These are phyloP conservation scores for Bocquillonia castaneifolia DNA, from an alignment of 441 rosid genomes.

Conservation along the genomic window DNA sequence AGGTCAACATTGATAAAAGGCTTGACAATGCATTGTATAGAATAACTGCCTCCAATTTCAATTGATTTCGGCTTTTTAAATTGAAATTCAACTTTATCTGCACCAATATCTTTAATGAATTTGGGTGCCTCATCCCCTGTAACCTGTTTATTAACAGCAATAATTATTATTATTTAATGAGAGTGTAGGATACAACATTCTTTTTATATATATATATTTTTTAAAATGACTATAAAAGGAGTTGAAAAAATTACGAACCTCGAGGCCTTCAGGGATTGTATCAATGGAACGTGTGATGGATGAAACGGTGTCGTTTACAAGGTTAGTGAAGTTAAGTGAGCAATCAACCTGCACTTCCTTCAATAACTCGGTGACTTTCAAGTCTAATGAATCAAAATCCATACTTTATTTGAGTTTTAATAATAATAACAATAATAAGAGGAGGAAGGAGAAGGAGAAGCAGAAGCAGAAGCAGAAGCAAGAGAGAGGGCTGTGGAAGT, in stretches of 20 bases:
- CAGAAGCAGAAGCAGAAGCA: no score
- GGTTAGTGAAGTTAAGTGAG: conserved; percentile 44
- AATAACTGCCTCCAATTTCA: conserved; percentile 70
- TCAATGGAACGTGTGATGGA: conserved; percentile 43
- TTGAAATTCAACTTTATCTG: conserved; percentile 74
- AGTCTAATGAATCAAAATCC: conserved; percentile 12
- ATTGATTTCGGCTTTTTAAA: conserved; percentile 63
- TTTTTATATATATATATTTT: not conserved
- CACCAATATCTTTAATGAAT: conserved; percentile 69
- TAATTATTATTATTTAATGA: not conserved
- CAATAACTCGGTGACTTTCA: conserved; percentile 53
- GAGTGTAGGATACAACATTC: not conserved
- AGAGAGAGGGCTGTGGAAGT: no score
- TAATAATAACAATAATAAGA: no score
- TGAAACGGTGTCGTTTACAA: conserved; percentile 52
- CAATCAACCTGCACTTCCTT: conserved; percentile 60
- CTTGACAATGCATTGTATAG: conserved; percentile 51
- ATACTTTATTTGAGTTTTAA: no score
- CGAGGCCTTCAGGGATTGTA: conserved; percentile 48
- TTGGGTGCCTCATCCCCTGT: conserved; percentile 53
- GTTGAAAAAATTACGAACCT: conserved; percentile 28
- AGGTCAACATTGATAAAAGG: conserved; percentile 65
- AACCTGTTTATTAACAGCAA: conserved; percentile 40
- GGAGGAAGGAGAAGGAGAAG: no score
- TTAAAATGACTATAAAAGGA: conserved; percentile 1